phyloP scores from a whole-genome alignment of 192 early-diverging fungal genomes.

The Diversispora eburnea region DNA sequence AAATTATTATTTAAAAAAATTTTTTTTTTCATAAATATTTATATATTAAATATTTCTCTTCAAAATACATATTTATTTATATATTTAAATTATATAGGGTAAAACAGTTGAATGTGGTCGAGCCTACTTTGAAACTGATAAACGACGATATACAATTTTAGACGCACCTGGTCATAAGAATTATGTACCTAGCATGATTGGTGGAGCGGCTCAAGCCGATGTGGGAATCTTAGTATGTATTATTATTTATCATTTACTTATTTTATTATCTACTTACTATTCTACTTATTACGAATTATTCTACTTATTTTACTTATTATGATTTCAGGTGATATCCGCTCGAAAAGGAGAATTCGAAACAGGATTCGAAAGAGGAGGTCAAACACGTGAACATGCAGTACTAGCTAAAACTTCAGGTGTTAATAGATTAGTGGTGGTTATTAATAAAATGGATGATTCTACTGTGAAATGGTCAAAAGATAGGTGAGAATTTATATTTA shows the following conservation, averaged over 20 bases:
- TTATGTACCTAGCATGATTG: slow-evolving; percentile 97
- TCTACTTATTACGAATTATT: not conserved
- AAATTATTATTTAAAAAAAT: not conserved
- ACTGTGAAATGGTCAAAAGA: slow-evolving; percentile 93
- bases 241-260: no score
- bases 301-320: not conserved
- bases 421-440: slow-evolving; percentile 84
- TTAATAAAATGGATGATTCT: slow-evolving; percentile 99
- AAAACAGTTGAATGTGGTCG: slow-evolving; percentile 99
- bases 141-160: slow-evolving; percentile 93
- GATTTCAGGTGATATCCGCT: slow-evolving; percentile 72
- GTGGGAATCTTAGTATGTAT: slow-evolving; percentile 76
- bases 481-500: slow-evolving; percentile 37
- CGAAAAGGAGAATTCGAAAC: slow-evolving; percentile 99
- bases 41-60: not conserved
- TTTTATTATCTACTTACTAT: not conserved
- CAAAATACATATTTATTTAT: not conserved
- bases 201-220: slow-evolving; percentile 95
- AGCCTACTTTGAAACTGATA: slow-evolving; percentile 95
- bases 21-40: not conserved
- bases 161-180: slow-evolving; percentile 99
- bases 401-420: slow-evolving; percentile 97
- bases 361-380: slow-evolving; percentile 98
- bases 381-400: slow-evolving; percentile 97
- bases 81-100: slow-evolving; percentile 48